These are phyloP conservation scores for Citrus inodora DNA, from an alignment of 345 rosid genomes.

Conservation along the genomic window DNA sequence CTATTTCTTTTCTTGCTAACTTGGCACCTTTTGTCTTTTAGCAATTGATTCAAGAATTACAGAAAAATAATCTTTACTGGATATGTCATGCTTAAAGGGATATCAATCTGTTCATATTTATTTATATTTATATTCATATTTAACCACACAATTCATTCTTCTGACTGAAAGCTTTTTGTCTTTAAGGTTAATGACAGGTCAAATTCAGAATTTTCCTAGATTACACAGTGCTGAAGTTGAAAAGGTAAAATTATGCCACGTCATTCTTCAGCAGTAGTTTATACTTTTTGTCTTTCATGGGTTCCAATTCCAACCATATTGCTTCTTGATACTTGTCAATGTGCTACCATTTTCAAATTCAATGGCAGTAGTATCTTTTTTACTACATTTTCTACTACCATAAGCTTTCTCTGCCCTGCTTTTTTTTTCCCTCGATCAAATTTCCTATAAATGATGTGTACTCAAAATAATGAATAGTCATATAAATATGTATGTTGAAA, in stretches of 20 bases:
- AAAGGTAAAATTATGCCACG: conserved; percentile 47
- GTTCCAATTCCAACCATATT: not conserved
- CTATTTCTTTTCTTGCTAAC: not conserved
- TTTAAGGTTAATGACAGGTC: conserved; percentile 47
- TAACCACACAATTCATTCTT: not conserved
- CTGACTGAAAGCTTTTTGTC: conserved; percentile 15
- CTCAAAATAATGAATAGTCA: not conserved
- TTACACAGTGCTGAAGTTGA: conserved; percentile 45
- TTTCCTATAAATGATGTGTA: not conserved
- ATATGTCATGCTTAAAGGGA: not conserved
- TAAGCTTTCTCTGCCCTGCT: not conserved
- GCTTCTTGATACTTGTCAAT: not conserved
- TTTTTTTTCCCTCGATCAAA: not conserved
- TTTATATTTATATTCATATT: not conserved
- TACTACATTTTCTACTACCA: not conserved
- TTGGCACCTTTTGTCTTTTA: not conserved
- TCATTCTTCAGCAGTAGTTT: not conserved
- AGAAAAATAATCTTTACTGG: not conserved
- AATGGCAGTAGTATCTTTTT: not conserved
- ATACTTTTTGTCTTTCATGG: not conserved
- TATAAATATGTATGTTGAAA: not conserved
- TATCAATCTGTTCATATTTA: not conserved
- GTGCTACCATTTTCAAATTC: not conserved
- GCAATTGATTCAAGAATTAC: not conserved
- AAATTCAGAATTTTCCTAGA: conserved; percentile 43